phyloP scores from a whole-genome alignment of 2,329 filamentous ascomycete genomes.

The Mycosphaerella sp. region DNA sequence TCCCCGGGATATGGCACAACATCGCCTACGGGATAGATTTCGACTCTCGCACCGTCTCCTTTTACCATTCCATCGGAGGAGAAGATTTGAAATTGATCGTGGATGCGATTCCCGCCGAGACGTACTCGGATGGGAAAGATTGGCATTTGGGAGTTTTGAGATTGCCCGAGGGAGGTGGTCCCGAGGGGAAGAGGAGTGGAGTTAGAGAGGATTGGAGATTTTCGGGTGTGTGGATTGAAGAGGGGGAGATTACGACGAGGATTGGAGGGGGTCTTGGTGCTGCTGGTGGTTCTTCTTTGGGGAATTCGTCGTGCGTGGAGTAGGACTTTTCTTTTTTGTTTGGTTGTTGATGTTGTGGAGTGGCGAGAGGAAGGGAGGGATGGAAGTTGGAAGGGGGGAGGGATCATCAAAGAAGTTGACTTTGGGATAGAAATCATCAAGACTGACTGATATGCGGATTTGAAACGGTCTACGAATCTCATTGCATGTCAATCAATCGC shows the following conservation, averaged over 20 bases:
- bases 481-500: too few species aligned
- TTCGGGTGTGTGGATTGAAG: conserved; percentile 65
- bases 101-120: conserved; percentile 53
- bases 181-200: conserved; percentile 33
- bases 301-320: too few species aligned
- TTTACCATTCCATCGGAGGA: conserved; percentile 63
- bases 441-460: too few species aligned
- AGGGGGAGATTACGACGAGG: conserved; percentile 37
- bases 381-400: too few species aligned
- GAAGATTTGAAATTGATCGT: conserved; percentile 53
- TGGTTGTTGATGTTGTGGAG: too few species aligned
- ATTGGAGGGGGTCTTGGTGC: neutral
- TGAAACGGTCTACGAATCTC: too few species aligned
- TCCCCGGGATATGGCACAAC: conserved; percentile 64
- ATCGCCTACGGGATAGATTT: conserved; percentile 71
- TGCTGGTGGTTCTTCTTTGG: neutral
- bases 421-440: too few species aligned
- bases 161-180: conserved; percentile 50
- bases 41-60: conserved; percentile 52
- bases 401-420: too few species aligned
- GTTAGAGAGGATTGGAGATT: conserved; percentile 63
- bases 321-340: too few species aligned
- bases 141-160: conserved; percentile 68
- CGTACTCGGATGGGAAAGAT: conserved; percentile 58
- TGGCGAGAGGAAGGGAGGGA: too few species aligned